Base-by-base conservation (phyloP, 1,139 yeast species). In the Lodderomyces theae region DNA sequence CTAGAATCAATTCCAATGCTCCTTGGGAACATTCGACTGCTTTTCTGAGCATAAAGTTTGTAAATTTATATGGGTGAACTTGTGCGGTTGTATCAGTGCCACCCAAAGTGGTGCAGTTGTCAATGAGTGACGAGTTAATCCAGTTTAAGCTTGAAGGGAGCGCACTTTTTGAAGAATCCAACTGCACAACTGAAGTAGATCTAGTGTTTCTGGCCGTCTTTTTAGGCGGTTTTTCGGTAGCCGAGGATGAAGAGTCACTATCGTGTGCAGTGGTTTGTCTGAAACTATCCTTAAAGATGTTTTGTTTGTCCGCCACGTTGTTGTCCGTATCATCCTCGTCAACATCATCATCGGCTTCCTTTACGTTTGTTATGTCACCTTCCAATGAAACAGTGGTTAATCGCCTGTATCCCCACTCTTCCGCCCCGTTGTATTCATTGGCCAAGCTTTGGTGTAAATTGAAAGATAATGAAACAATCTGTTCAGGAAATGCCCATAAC, bases 401-500 rank as follows among this genome's bases (percentile, higher is more conserved):
- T 47, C 95, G 69, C 58, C 97, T 77, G 61, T 88, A 92, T 16
- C 95, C 97, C 97, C 97, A 92, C 53, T 86, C 86, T 30, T 74
- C 71, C 38, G 71, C 88, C 12, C 98, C 98, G 52, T 82, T 75
- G 60, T 80, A 86, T 60, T 80, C 74, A 47, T 83, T 81, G 6
- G 95, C 79, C 40, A 92, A 72, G 46, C 89, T 84, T 54, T 86
- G 89, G 64, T 92, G 98, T 47, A 92, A 72, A 48, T 79, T 77
- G 64, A 89, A 92, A 35, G 95, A 84, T 42, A 92, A 70, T 1
- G 96, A 95, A 4, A 90, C 97, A 41, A 92, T 80, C 60, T 88
- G 96, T 54, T 86, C 90, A 1, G 98, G 98, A 60, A 92, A 92
- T 0, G 97, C 97, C 95, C 97, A 89, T 33, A 86, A 73, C 1